Evolutionary conservation across 2,329 filamentous ascomycete genomes (phyloP), one percentile per base, ranked within the genome.

Genomic region (Colletotrichum graminicola): DNA sequence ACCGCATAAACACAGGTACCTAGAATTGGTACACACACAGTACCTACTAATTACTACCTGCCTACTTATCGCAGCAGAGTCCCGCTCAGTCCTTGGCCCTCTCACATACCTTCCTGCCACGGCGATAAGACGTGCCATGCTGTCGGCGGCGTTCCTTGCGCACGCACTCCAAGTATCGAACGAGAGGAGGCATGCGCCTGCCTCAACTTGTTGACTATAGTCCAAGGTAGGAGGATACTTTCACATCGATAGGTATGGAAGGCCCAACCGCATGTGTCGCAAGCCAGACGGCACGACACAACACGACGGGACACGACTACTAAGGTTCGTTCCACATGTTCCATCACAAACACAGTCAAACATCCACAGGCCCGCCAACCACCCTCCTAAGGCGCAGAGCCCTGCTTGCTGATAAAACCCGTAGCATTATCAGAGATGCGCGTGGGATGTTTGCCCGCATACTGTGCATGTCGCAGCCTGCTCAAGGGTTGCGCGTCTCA

Each of bases 401-500:
- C 26, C 29, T 21, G 18, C 39, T 32, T 34, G 57, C 43, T 34
- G 43, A 36, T 49, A 21, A 47, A n/a, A 18, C 26, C 26, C 26
- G 7, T 21, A 32, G 7, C 57, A 32, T 32, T 11, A 36, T 32
- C 57, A 45, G 29, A 60, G 21, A 45, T 12, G 26, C 43, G 26
- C 41, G 10, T 18, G 18, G 12, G 3, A 18, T 49, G 29, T 7
- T 61, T 47, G 41, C 41, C 57, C 49, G 43, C 57, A 61, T 21
- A 39, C 11, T 47, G 14, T 51, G 49, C 23, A 39, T 51, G 26
- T 39, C 36, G 45, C 29, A 49, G 59, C 47, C 45, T 62, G 59
- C 45, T 51, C 36, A 39, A 26, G 34, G 32, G 12, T 62, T 62
- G 6, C 32, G 26, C n/a, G 32, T 62, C 45, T 51, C 60, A 39